Percentiles rank a stretch among this genome's conserved stretches.
Conservation (phyloP, 2,329 filamentous ascomycete genomes). For the Knufia fluminis region DNA sequence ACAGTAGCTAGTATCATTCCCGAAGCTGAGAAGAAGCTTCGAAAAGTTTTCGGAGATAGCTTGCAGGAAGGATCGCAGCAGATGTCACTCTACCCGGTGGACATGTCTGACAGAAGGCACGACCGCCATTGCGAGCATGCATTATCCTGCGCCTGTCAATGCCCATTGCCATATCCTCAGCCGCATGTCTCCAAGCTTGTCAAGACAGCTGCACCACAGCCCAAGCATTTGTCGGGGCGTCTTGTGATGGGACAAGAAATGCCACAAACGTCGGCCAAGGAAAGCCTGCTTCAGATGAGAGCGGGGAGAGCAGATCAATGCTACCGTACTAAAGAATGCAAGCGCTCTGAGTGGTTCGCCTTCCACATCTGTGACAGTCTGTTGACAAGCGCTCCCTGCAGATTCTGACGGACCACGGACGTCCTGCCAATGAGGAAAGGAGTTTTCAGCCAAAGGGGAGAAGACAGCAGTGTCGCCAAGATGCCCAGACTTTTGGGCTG, state of each 20-base stretch:
- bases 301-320: background rate
- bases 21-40: background rate
- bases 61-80: background rate
- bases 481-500: background rate
- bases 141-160: no score
- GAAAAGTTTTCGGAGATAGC: background rate
- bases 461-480: background rate
- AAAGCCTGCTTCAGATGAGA: background rate
- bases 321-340: background rate
- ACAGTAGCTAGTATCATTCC: background rate
- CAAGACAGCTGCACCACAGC: no score
- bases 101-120: background rate
- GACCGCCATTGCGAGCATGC: background rate
- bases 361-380: no score
- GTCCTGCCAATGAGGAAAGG: background rate
- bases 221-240: background rate
- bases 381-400: background rate
- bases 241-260: background rate
- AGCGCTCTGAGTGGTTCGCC: no score
- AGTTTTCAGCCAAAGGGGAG: background rate
- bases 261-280: background rate
- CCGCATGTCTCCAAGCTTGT: no score
- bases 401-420: background rate
- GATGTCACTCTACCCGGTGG: background rate
- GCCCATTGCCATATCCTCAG: no score